A percentile compares a stretch with the other conserved stretches of the same genome.
These are phyloP conservation scores for Boletus subcaerulescens DNA, from an alignment of 768 basidiomycete species.

Conservation along the genomic window DNA sequence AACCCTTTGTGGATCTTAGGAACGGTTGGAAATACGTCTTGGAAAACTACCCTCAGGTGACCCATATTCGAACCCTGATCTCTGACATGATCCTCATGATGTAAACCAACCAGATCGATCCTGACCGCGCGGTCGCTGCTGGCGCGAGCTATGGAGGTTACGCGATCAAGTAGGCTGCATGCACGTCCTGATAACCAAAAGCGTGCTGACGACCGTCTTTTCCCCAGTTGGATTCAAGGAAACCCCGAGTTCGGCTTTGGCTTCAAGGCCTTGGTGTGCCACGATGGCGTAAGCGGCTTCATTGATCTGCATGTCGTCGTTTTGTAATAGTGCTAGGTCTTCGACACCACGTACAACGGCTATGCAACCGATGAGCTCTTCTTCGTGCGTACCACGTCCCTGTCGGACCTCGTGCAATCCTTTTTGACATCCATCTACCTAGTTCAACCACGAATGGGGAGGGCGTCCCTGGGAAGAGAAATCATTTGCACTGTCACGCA, in stretches of 20 bases:
- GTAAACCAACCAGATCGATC: slow-evolving; percentile 50
- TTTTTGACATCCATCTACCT: neutral
- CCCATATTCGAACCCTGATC: neutral
- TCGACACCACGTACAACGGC: slow-evolving; percentile 76
- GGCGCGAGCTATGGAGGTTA: slow-evolving; percentile 88
- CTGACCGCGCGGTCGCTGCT: slow-evolving; percentile 68
- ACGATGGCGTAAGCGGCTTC: slow-evolving; percentile 71
- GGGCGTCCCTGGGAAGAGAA: slow-evolving; percentile 74
- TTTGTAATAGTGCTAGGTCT: slow-evolving; percentile 44
- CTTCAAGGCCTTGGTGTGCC: slow-evolving; percentile 90
- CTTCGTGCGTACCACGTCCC: slow-evolving; percentile 55
- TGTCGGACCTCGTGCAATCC: neutral
- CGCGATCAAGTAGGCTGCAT: slow-evolving; percentile 70
- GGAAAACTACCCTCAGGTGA: slow-evolving; percentile 66
- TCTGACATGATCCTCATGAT: neutral
- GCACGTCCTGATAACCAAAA: neutral
- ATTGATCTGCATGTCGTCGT: neutral
- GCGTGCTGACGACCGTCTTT: slow-evolving; percentile 1
- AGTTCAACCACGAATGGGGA: slow-evolving; percentile 90
- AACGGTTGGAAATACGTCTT: slow-evolving; percentile 73
- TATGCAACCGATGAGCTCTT: slow-evolving; percentile 89
- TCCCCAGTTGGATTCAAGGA: slow-evolving; percentile 86
- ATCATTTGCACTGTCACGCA: slow-evolving; percentile 50
- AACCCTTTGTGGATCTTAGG: slow-evolving; percentile 74
- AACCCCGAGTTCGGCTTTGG: slow-evolving; percentile 84